phyloP scores from a whole-genome alignment of 2,329 filamentous ascomycete species.

The Madurella fahalii region DNA sequence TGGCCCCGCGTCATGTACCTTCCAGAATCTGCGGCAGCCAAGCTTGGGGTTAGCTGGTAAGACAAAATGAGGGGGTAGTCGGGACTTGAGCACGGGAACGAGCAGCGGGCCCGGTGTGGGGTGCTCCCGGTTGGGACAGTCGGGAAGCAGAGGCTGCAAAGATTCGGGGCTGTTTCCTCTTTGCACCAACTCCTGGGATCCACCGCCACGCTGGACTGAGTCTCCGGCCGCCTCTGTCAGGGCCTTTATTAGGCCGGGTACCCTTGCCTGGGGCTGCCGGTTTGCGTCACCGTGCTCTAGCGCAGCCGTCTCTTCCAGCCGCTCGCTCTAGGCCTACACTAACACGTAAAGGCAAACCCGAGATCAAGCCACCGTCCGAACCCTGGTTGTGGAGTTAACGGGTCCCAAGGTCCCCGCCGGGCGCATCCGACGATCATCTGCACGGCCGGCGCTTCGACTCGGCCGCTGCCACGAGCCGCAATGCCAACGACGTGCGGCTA shows the following conservation, averaged over 20 bases:
- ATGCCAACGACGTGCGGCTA: conserved; percentile 5
- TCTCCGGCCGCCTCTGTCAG: too few relatives aligned
- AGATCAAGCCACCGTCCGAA: background rate
- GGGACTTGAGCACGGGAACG: conserved; percentile 27
- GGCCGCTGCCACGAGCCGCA: conserved; percentile 5
- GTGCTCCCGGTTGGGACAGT: conserved; percentile 10
- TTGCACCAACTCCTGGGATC: background rate
- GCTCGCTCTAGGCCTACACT: too few relatives aligned
- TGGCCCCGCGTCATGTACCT: background rate
- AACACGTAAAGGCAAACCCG: background rate
- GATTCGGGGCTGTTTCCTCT: background rate
- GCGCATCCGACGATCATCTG: background rate
- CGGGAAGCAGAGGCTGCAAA: conserved; percentile 9
- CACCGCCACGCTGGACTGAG: background rate
- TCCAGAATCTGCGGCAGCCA: background rate
- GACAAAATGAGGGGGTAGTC: conserved; percentile 19
- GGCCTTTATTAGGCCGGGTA: too few relatives aligned
- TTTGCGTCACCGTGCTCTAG: conserved; percentile 1
- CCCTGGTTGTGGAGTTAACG: background rate
- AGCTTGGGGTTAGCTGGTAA: conserved; percentile 3
- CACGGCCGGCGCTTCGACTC: background rate
- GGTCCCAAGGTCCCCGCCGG: background rate
- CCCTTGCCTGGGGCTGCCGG: background rate
- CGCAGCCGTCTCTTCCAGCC: conserved; percentile 5
- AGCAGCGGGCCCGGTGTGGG: conserved; percentile 18